phyloP scores from a whole-genome alignment of 2,329 filamentous ascomycete species.

The Hypoxylon sp. region DNA sequence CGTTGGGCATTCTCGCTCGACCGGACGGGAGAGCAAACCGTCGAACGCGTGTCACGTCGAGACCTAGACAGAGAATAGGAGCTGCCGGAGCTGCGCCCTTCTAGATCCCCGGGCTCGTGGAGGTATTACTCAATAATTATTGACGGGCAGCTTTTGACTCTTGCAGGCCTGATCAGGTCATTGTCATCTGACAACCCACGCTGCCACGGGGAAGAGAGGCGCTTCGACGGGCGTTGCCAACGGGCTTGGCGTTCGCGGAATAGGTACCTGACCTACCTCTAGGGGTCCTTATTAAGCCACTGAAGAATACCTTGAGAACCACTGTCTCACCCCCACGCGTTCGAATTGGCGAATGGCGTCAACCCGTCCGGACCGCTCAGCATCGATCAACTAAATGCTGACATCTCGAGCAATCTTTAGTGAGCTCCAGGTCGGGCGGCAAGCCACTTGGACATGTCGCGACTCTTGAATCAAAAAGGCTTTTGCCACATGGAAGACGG shows the following conservation, averaged over 20 bases:
- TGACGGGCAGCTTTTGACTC: background rate
- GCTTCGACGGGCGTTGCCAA: conserved; percentile 21
- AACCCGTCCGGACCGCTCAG: conserved; percentile 23
- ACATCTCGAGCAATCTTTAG: conserved; percentile 12
- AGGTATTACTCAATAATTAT: conserved; percentile 21
- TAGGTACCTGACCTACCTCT: conserved; percentile 5
- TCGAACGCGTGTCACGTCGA: conserved; percentile 29
- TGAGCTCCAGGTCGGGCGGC: conserved; percentile 23
- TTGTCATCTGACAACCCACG: conserved; percentile 14
- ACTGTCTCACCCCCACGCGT: conserved; percentile 22
- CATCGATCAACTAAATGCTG: conserved; percentile 32
- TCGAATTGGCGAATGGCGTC: conserved; percentile 36
- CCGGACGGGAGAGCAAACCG: conserved; percentile 12
- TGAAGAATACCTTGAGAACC: conserved; percentile 20
- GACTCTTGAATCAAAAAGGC: background rate
- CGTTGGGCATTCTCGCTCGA: conserved; percentile 34
- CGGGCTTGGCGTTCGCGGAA: conserved; percentile 33
- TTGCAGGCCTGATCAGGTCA: conserved; percentile 16
- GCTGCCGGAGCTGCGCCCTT: conserved; percentile 10
- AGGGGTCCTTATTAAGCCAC: conserved; percentile 13
- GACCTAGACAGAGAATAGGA: conserved; percentile 4
- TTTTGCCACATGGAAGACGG: background rate
- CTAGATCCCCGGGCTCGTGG: conserved; percentile 7
- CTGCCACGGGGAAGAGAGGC: conserved; percentile 1
- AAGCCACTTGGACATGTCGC: conserved; percentile 1